Evolutionary conservation across 805 yeast species (phyloP).

Genomic region (Brettanomyces custersianus): DNA sequence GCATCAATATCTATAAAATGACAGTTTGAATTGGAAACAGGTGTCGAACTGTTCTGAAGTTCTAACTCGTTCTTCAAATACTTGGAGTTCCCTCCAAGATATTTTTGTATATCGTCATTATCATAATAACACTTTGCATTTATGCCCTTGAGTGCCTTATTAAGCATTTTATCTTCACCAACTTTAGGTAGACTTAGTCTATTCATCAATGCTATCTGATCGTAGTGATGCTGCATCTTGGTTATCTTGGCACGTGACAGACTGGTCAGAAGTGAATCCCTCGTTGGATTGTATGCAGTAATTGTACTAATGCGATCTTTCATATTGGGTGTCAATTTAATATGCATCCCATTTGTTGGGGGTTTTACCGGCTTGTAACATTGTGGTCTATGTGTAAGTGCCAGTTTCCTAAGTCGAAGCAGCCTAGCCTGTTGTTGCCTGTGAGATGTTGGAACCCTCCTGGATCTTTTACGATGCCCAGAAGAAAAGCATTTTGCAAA

Average conservation of each 20-base stretch:
- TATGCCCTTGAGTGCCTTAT: neutral
- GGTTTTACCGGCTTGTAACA: too few relatives aligned
- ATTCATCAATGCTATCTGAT: neutral
- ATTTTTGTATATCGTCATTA: neutral
- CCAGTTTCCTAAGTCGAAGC: too few relatives aligned
- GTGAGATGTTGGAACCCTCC: too few relatives aligned
- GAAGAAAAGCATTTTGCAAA: too few relatives aligned
- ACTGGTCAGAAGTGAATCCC: slow-evolving; percentile 6
- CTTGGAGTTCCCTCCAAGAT: neutral
- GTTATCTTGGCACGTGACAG: too few relatives aligned
- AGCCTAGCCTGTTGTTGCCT: too few relatives aligned
- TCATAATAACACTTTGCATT: neutral
- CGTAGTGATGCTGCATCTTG: too few relatives aligned
- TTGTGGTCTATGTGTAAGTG: too few relatives aligned
- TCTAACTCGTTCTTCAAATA: slow-evolving; percentile 4
- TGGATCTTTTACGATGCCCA: too few relatives aligned
- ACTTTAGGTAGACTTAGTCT: neutral
- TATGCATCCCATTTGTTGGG: neutral
- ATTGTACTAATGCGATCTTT: slow-evolving; percentile 9
- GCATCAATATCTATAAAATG: neutral
- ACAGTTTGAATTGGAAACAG: neutral
- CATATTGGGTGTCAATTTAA: slow-evolving; percentile 1
- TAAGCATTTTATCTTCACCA: neutral
- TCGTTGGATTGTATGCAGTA: slow-evolving; percentile 11
- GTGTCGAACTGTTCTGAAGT: slow-evolving; percentile 1